A percentile compares a stretch with the other conserved stretches of the same genome.
Conservation (phyloP, 1,139 yeast genomes). For the Suhomyces panamericanus region DNA sequence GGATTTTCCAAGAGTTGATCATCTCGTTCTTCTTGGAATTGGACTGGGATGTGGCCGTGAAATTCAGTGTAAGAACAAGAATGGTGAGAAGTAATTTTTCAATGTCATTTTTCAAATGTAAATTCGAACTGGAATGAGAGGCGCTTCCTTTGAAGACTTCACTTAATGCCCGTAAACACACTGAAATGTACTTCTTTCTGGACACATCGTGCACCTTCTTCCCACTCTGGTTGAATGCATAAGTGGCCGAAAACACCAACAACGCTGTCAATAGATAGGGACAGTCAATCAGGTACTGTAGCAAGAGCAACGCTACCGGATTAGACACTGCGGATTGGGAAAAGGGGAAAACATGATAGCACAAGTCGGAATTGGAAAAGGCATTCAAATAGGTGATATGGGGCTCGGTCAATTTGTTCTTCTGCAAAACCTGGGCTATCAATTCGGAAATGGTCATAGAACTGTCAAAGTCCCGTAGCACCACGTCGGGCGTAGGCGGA, state of each 20-base stretch:
- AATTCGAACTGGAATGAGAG: background rate
- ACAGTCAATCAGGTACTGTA: constrained; percentile 37
- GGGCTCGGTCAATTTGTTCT: constrained; percentile 28
- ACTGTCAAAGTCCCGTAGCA: constrained; percentile 7
- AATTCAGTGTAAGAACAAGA: constrained; percentile 36
- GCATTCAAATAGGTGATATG: constrained; percentile 35
- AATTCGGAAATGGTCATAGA: constrained; percentile 22
- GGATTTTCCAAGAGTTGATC: constrained; percentile 39
- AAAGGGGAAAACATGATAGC: constrained; percentile 40
- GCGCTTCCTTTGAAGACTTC: constrained; percentile 30
- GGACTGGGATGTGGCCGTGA: constrained; percentile 32
- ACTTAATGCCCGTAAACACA: constrained; percentile 34
- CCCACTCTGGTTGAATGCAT: constrained; percentile 37
- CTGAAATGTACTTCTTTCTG: constrained; percentile 32
- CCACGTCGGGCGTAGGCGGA: constrained; percentile 3
- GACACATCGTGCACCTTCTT: constrained; percentile 31
- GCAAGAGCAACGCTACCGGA: constrained; percentile 34
- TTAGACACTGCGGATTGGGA: constrained; percentile 38
- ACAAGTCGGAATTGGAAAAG: constrained; percentile 30
- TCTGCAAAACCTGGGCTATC: constrained; percentile 26
- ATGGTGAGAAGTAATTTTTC: constrained; percentile 42
- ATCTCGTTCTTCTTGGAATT: constrained; percentile 15
- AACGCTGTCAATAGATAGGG: constrained; percentile 38
- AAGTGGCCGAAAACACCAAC: constrained; percentile 41
- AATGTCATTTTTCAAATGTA: constrained; percentile 27